Percentiles rank a stretch among this genome's conserved stretches.
These are phyloP conservation scores for Globisporangium parvum DNA, from an alignment of 352 stramenopile genomes.

Conservation along the genomic window DNA sequence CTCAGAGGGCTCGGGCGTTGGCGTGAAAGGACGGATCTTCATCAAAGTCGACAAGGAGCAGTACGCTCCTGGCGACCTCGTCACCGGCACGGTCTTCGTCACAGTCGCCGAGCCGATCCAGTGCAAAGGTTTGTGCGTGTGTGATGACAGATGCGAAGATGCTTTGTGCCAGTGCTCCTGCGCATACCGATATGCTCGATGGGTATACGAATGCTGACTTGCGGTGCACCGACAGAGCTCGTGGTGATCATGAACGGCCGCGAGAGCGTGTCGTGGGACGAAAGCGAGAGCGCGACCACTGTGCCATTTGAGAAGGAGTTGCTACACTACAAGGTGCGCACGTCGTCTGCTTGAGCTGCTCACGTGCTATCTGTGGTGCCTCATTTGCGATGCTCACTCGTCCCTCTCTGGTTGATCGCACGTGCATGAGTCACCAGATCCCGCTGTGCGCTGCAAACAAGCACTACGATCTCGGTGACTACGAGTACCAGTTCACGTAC, in stretches of 20 bases:
- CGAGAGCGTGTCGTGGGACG: slow-evolving; percentile 14
- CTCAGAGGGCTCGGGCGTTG: slow-evolving; percentile 12
- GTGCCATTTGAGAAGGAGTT: slow-evolving; percentile 12
- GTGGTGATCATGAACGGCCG: slow-evolving; percentile 12
- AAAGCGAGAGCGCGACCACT: slow-evolving; percentile 9
- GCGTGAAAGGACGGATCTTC: slow-evolving; percentile 12
- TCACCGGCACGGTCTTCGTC: slow-evolving; percentile 11
- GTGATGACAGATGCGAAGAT: background rate
- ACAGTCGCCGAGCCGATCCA: slow-evolving; percentile 9
- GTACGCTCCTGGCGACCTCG: slow-evolving; percentile 10
- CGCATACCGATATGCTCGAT: background rate
- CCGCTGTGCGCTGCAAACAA: slow-evolving; percentile 2
- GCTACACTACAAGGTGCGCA: slow-evolving; percentile 10
- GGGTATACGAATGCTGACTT: background rate
- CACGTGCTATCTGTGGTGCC: background rate
- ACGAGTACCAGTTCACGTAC: slow-evolving; percentile 15
- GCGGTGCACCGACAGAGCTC: background rate
- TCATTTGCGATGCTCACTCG: background rate
- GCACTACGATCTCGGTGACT: slow-evolving; percentile 11
- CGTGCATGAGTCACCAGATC: slow-evolving; percentile 2
- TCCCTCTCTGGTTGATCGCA: no score
- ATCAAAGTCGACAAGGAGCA: slow-evolving; percentile 16
- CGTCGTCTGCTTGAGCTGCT: background rate
- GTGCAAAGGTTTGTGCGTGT: slow-evolving; percentile 8
- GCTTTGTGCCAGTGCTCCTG: background rate